phyloP scores from a whole-genome alignment of 2,329 filamentous ascomycete genomes.

The Colletotrichum shisoi region DNA sequence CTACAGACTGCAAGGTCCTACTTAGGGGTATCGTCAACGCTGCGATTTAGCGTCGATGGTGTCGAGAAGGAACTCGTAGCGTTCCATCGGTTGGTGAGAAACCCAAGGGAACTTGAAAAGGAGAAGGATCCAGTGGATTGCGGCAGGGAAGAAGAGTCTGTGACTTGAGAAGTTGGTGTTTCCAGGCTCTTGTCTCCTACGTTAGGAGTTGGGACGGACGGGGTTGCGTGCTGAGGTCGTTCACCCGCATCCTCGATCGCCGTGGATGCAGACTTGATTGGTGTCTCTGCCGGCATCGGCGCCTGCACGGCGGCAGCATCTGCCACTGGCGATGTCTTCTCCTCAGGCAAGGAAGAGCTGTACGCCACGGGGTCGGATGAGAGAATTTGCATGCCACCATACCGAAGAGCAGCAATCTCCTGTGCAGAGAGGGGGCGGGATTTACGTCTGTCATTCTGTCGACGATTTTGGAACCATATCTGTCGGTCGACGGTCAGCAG shows the following conservation, averaged over 20 bases:
- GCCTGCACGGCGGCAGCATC: background rate
- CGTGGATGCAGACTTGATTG: constrained; percentile 6
- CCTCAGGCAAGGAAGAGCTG: constrained; percentile 43
- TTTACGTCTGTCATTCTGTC: constrained; percentile 91
- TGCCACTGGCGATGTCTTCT: constrained; percentile 15
- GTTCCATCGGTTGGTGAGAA: constrained; percentile 67
- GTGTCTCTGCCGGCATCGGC: constrained; percentile 18
- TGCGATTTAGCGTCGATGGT: constrained; percentile 53
- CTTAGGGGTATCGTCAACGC: constrained; percentile 57
- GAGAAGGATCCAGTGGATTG: constrained; percentile 48
- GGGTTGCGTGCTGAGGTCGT: constrained; percentile 17
- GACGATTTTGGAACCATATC: constrained; percentile 98
- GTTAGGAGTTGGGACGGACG: background rate
- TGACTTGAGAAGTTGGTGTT: constrained; percentile 28
- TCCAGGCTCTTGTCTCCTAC: constrained; percentile 8
- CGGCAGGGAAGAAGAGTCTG: constrained; percentile 19
- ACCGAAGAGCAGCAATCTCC: constrained; percentile 71
- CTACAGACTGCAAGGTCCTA: constrained; percentile 45
- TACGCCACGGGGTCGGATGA: constrained; percentile 55
- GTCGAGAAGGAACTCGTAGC: constrained; percentile 60
- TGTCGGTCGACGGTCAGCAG: constrained; percentile 49
- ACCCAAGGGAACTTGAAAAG: constrained; percentile 57
- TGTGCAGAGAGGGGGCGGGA: constrained; percentile 81
- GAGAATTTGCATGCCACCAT: constrained; percentile 62
- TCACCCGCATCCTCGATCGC: constrained; percentile 2